Evolutionary conservation across 305 asterid species (phyloP).

Genomic region (Solanum chacoense): DNA sequence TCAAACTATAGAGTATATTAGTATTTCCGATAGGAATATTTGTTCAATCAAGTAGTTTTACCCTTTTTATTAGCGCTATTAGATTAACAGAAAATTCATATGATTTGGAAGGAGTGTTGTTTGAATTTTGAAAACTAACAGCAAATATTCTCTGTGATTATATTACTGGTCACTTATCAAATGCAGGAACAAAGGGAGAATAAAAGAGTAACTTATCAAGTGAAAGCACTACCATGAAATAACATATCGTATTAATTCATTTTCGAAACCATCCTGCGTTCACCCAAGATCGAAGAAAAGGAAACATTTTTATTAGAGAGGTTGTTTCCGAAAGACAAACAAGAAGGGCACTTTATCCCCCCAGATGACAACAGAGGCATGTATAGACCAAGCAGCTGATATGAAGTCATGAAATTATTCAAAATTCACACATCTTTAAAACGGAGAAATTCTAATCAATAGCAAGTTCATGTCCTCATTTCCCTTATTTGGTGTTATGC

Average conservation of each 20-base stretch:
- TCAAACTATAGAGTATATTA: no score
- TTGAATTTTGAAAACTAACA: neutral
- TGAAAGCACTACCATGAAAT: neutral
- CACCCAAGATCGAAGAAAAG: neutral
- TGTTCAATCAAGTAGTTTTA: no score
- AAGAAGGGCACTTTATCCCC: neutral
- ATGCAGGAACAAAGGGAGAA: neutral
- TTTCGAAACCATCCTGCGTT: neutral
- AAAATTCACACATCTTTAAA: neutral
- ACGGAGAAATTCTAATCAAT: neutral
- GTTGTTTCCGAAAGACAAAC: neutral
- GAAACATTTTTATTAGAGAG: neutral
- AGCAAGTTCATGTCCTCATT: neutral
- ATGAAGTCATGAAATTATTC: neutral
- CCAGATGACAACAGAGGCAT: neutral
- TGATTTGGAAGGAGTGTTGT: neutral
- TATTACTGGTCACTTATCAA: neutral
- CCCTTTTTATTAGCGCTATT: neutral
- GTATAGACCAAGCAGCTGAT: neutral
- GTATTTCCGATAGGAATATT: no score
- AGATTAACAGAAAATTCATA: neutral
- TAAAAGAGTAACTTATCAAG: neutral
- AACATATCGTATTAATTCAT: neutral
- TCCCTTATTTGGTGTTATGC: neutral
- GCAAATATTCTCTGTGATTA: neutral